Conservation (phyloP, 225 moss, liverwort and hornwort species). For the Climacium dendroides region DNA sequence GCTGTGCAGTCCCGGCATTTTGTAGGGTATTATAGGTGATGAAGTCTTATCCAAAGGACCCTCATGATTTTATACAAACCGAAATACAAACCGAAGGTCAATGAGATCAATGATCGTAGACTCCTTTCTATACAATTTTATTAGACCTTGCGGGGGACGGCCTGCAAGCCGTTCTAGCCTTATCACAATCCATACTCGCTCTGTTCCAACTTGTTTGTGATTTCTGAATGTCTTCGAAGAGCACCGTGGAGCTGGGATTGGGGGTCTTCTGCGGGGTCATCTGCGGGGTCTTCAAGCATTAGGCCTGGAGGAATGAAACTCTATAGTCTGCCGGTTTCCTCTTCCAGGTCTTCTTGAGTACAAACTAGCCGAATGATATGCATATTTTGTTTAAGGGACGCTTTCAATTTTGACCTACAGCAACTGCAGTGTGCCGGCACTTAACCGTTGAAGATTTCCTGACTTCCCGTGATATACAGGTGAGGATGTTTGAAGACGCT, state of each 20-base stretch:
- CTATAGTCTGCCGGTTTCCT: not conserved
- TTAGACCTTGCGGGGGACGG: not conserved
- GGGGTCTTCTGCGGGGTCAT: not conserved
- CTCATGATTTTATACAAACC: not conserved
- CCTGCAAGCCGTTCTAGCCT: not conserved
- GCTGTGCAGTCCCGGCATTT: not conserved
- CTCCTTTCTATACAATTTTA: not conserved
- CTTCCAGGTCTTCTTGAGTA: not conserved
- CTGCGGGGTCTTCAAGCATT: not conserved
- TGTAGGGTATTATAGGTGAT: not conserved
- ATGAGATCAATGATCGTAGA: not conserved
- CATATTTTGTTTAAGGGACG: not conserved
- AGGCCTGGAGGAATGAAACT: not conserved
- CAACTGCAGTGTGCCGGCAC: not conserved
- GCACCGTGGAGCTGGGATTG: not conserved
- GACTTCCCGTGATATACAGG: slow-evolving; percentile 21
- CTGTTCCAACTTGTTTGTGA: not conserved
- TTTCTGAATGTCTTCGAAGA: not conserved
- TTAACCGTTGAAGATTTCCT: not conserved
- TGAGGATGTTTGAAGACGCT: slow-evolving; percentile 71
- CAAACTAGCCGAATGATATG: not conserved
- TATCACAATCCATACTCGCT: not conserved
- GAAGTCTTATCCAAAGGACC: not conserved
- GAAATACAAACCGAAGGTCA: too few relatives aligned
- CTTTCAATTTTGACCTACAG: not conserved